Percentiles rank a stretch among this genome's conserved stretches.
Conservation (phyloP, 176 grass and related monocot genomes). For the Musa schizocarpa region DNA sequence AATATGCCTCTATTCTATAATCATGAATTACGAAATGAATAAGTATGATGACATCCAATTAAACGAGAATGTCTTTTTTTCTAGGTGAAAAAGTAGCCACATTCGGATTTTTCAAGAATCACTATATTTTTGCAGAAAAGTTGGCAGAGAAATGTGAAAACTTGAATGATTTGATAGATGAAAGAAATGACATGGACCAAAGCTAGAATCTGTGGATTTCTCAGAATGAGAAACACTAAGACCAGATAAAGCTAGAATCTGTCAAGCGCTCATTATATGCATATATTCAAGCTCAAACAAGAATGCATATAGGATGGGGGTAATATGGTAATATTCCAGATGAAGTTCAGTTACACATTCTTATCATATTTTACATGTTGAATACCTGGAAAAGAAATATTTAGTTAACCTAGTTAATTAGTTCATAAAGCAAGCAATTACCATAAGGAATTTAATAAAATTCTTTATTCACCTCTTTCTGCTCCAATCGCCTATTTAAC, state of each 20-base stretch:
- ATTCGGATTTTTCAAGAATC: background rate
- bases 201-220: background rate
- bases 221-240: background rate
- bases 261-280: background rate
- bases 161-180: background rate
- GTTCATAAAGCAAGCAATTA: background rate
- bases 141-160: background rate
- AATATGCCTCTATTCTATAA: too few relatives aligned
- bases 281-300: background rate
- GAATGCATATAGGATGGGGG: background rate
- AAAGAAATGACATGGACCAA: too few relatives aligned
- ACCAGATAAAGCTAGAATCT: background rate
- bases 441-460: background rate
- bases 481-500: constrained; percentile 79
- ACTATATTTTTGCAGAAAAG: too few relatives aligned
- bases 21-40: too few relatives aligned
- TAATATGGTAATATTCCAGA: background rate
- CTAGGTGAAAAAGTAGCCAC: background rate
- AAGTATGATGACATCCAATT: background rate
- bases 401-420: background rate
- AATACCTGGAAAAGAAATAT: background rate
- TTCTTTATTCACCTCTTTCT: constrained; percentile 66
- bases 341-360: background rate
- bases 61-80: background rate
- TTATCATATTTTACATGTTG: background rate